These are phyloP conservation scores for Babjeviella inositovora DNA, from an alignment of 805 yeast species.

Conservation along the genomic window DNA sequence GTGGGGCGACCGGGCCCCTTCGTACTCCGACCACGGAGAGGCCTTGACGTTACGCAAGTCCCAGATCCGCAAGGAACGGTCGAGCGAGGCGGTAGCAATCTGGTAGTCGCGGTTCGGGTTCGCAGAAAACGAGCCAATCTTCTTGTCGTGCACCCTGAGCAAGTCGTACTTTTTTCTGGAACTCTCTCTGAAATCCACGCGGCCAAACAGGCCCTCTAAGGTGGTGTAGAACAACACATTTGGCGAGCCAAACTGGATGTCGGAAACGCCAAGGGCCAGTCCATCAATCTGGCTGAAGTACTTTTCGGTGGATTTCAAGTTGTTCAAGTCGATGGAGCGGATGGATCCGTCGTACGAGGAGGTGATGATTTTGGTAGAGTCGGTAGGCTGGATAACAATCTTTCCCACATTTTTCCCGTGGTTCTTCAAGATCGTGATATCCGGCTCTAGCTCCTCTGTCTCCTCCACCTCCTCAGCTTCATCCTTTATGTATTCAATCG, in stretches of 20 bases:
- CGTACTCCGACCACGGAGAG: constrained; percentile 30
- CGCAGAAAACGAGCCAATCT: constrained; percentile 77
- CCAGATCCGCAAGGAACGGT: constrained; percentile 75
- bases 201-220: constrained; percentile 62
- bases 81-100: constrained; percentile 80
- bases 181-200: constrained; percentile 46
- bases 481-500: constrained; percentile 14
- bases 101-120: constrained; percentile 55
- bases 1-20: constrained; percentile 21
- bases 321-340: constrained; percentile 51
- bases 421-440: constrained; percentile 48
- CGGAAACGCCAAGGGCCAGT: constrained; percentile 48
- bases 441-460: constrained; percentile 20
- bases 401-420: constrained; percentile 66
- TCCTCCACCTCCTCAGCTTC: constrained; percentile 19
- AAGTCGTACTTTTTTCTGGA: constrained; percentile 16
- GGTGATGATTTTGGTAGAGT: constrained; percentile 42
- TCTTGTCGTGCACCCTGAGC: constrained; percentile 69
- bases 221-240: constrained; percentile 62
- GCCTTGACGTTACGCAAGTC: constrained; percentile 45
- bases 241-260: constrained; percentile 37
- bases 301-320: constrained; percentile 43
- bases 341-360: constrained; percentile 84
- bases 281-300: constrained; percentile 26
- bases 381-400: constrained; percentile 32